A percentile compares a stretch with the other conserved stretches of the same genome.
phyloP scores from a whole-genome alignment of 108 stramenopile genomes.

The Nannochloropsis gaditana region DNA sequence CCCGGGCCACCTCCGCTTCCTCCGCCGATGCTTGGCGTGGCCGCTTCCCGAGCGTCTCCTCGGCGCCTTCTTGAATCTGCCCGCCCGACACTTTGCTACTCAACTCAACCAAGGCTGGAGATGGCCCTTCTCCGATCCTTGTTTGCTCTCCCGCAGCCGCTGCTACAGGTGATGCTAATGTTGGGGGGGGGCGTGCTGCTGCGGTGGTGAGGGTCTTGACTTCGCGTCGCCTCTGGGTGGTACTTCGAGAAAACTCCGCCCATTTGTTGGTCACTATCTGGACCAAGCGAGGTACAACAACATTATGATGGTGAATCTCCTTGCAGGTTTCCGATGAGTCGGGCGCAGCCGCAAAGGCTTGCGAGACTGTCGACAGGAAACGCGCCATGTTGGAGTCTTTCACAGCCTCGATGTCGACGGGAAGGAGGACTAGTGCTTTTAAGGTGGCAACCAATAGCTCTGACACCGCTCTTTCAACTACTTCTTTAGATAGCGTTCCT shows the following conservation, averaged over 20 bases:
- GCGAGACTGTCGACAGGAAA: background rate
- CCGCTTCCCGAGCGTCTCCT: background rate
- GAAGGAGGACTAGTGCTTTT: background rate
- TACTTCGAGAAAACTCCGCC: background rate
- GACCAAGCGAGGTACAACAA: background rate
- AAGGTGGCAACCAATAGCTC: background rate
- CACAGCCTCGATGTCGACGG: conserved; percentile 12
- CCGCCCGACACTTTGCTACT: background rate
- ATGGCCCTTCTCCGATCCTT: background rate
- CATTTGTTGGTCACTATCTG: background rate
- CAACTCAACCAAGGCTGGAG: background rate
- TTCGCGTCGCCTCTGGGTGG: background rate
- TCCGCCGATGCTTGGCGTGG: background rate
- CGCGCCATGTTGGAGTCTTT: conserved; percentile 8
- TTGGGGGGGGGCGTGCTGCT: background rate
- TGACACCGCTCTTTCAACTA: no score
- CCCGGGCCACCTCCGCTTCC: background rate
- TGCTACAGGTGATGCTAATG: background rate
- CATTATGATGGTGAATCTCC: background rate
- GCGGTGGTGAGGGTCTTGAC: background rate
- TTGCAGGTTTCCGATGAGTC: background rate
- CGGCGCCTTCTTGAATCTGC: background rate
- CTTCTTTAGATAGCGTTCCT: background rate
- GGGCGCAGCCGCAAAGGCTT: background rate
- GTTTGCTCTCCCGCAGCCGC: background rate